These are phyloP conservation scores for Mycosphaerelloides madeirae DNA, from an alignment of 2,329 filamentous ascomycete species.

Conservation along the genomic window DNA sequence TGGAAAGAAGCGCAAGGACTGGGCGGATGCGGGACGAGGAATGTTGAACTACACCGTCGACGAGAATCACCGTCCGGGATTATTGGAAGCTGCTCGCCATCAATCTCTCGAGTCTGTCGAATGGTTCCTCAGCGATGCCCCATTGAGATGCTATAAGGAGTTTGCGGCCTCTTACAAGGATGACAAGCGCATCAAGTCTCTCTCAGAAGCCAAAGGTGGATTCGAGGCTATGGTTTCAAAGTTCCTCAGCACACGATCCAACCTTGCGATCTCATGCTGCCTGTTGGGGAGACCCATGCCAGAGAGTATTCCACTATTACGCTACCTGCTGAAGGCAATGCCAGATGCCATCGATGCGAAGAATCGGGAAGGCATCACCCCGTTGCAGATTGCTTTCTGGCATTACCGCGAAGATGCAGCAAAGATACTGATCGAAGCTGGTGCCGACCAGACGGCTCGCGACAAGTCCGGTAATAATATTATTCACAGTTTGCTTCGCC, in stretches of 20 bases:
- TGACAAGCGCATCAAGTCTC: constrained; percentile 58
- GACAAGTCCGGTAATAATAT: constrained; percentile 62
- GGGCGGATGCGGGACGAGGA: constrained; percentile 61
- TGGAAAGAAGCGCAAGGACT: constrained; percentile 69
- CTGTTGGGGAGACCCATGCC: constrained; percentile 41
- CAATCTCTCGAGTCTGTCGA: constrained; percentile 65
- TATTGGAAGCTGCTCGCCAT: constrained; percentile 54
- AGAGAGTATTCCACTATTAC: constrained; percentile 53
- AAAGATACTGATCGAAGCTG: constrained; percentile 60
- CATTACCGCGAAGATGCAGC: constrained; percentile 52
- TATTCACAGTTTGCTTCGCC: constrained; percentile 54
- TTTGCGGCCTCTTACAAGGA: constrained; percentile 60
- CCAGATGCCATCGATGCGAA: constrained; percentile 62
- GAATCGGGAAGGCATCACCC: constrained; percentile 55
- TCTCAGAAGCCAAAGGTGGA: constrained; percentile 57
- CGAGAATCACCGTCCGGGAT: constrained; percentile 48
- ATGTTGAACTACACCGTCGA: constrained; percentile 12
- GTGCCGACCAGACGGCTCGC: constrained; percentile 59
- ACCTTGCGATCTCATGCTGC: constrained; percentile 59
- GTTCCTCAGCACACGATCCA: constrained; percentile 59
- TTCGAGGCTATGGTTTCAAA: constrained; percentile 59
- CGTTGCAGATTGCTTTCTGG: constrained; percentile 62
- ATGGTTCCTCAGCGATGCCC: constrained; percentile 71
- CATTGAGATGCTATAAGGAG: constrained; percentile 61
- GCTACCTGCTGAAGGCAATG: constrained; percentile 60